Base-by-base conservation (phyloP, 2,329 filamentous ascomycete genomes). In the Berkeleyomyces basicola region DNA sequence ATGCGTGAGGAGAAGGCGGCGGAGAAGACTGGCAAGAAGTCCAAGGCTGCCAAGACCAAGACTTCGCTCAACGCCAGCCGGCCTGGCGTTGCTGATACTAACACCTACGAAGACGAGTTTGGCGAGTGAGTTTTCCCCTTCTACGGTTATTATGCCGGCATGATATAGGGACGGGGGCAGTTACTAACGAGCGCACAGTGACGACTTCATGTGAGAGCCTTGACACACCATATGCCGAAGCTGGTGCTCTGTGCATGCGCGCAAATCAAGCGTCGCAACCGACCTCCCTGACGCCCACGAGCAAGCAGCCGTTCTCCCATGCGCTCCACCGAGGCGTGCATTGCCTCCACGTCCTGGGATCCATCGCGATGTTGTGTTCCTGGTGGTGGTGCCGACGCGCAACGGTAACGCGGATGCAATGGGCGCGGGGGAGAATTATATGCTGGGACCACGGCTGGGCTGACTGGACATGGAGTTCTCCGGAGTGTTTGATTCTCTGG, bases 1-100 rank as follows among this genome's bases (percentile, higher is more conserved):
- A 86, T 97, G 86, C 95, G 90, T 79, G 91, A 96, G 74, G 93
- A 99, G 81, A 96, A 97, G 81, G 85, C 86, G 3, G 83, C 88
- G 3, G 90, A 96, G 67, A 96, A 96, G 80, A 85, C 88, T 62
- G 88, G 86, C 70, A 99, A 97, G 87, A 99, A 97, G 84, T 84
- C 80, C 69, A 97, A 97, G 82, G 91, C 91, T 3, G 87, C 89
- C 66, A 97, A 97, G 84, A 95, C 87, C 46, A 99, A 99, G 84
- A 83, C 88, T 16, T 86, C 83, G 5, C 78, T 97, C 59, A 87
- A 88, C 62, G 84, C 87, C 64, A 76, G 74, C 70, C 76, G 86
- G 71, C 74, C 79, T 68, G 79, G 79, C 66, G 75, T 76, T 59
- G 79, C 84, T 14, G 92, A 97, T 73, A 84, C 82, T n/a, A 82